These are phyloP conservation scores for Globisporangium lucens DNA, from an alignment of 352 stramenopile genomes.

Conservation along the genomic window DNA sequence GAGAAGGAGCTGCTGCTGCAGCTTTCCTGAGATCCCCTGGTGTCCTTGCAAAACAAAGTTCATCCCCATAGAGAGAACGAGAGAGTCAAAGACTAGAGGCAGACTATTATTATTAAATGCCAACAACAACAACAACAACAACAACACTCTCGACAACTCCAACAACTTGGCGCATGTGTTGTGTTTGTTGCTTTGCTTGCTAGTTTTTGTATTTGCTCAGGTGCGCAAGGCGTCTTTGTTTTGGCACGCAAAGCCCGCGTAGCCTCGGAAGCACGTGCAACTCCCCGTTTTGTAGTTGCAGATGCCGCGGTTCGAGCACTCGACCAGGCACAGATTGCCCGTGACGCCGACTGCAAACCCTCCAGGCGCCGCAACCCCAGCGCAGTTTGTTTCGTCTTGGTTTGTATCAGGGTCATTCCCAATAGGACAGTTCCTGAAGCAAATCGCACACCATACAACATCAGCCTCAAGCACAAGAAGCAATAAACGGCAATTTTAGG, in stretches of 20 bases:
- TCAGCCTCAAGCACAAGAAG: background rate
- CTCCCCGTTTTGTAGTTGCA: constrained; percentile 84
- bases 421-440: constrained; percentile 67
- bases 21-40: constrained; percentile 25
- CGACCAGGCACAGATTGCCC: constrained; percentile 89
- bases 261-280: constrained; percentile 90
- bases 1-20: constrained; percentile 83
- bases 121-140: background rate
- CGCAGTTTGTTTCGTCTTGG: constrained; percentile 76
- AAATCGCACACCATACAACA: background rate
- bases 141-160: background rate
- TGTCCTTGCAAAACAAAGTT: background rate
- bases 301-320: constrained; percentile 91
- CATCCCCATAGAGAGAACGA: constrained; percentile 4
- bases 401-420: constrained; percentile 73
- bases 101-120: constrained; percentile 10
- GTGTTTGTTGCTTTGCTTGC: background rate
- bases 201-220: constrained; percentile 10
- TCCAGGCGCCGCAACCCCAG: constrained; percentile 35
- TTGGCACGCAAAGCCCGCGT: constrained; percentile 55
- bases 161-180: background rate
- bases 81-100: constrained; percentile 6
- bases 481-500: background rate
- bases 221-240: constrained; percentile 29
- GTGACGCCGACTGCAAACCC: constrained; percentile 34